Evolutionary conservation across 108 stramenopile genomes (phyloP), one percentile per base, ranked within the genome.

Genomic region (Nitzschia putrida): DNA sequence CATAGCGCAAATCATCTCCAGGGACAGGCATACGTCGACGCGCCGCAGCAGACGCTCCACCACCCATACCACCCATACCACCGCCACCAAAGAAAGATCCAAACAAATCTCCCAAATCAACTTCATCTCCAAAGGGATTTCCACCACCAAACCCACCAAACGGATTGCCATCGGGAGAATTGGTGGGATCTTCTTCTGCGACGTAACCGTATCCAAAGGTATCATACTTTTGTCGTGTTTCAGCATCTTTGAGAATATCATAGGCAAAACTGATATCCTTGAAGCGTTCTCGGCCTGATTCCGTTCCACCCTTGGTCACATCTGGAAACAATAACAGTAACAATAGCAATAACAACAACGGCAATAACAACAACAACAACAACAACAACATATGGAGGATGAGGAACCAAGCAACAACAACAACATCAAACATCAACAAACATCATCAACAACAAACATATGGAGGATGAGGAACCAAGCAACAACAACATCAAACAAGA

Each of bases 101-200:
- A 61, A 97, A 97, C 68, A 97, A 96, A 80, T 97, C 97, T n/a
- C 92, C 88, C 71, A 97, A 80, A 77, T 97, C 95, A 16, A 95
- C 92, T 67, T 95, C 94, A 52, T 91, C 87, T 37, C 81, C 89
- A 71, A 92, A 94, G 3, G 29, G 29, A 34, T 34, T 34, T 59
- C 90, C 90, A 50, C 86, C 91, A 13, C 88, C 84, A 68, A 86
- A 84, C 1, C 29, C 29, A 1, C 29, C 29, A 34, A 34, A 34
- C 3, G 29, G 29, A 34, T 34, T 4, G 6, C 47, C 47, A 1
- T 6, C 47, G 14, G 73, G 52, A 16, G 23, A 1, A 2, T 5
- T 7, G 4, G 1, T 4, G 29, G 29, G 29, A 3, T 3, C 29
- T 34, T 34, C 29, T 34, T 34, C 29, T 4, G 29, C 29, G 29